phyloP scores from a whole-genome alignment of 106 monocot genomes.

The Allium fistulosum region DNA sequence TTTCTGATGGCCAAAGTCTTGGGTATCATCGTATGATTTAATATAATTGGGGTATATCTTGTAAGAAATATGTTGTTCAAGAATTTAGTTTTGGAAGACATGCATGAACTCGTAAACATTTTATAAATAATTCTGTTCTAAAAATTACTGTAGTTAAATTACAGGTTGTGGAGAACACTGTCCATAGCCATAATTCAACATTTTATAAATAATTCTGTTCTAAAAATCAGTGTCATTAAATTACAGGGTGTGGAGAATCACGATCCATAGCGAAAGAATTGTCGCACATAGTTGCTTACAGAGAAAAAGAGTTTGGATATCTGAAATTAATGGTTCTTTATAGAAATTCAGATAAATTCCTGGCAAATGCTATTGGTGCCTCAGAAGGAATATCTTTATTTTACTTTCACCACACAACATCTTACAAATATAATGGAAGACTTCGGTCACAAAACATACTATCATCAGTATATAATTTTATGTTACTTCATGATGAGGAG shows the following conservation, averaged over 20 bases:
- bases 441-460: constrained; percentile 59
- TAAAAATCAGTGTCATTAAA: background rate
- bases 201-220: background rate
- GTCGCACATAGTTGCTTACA: constrained; percentile 17
- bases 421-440: constrained; percentile 67
- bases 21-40: no score
- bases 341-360: constrained; percentile 72
- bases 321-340: constrained; percentile 73
- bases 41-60: no score
- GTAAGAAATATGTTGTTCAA: background rate
- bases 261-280: constrained; percentile 73
- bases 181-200: background rate
- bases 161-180: background rate
- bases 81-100: background rate
- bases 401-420: constrained; percentile 52
- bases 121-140: background rate
- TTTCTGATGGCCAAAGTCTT: no score
- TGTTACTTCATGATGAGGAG: constrained; percentile 50
- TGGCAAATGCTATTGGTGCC: constrained; percentile 69
- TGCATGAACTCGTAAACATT: background rate
- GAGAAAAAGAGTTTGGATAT: constrained; percentile 26
- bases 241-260: constrained; percentile 87
- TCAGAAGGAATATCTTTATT: constrained; percentile 54
- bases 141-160: background rate
- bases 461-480: constrained; percentile 45